Evolutionary conservation across 2,329 filamentous ascomycete species (phyloP).

Genomic region (Grosmannia serpens): DNA sequence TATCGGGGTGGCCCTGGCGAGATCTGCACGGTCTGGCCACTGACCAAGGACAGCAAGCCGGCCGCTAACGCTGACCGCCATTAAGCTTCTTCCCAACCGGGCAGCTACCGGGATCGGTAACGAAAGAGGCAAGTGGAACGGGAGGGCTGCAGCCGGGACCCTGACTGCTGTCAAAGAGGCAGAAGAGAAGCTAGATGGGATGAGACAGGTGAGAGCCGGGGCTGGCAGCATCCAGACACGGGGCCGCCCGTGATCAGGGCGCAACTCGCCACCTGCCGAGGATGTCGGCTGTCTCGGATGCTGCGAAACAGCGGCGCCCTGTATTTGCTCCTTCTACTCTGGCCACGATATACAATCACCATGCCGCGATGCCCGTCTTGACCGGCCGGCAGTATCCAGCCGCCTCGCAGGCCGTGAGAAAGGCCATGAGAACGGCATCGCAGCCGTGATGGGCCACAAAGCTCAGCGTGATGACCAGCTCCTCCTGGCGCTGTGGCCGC

Average conservation of each 20-base stretch:
- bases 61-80: background rate
- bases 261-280: background rate
- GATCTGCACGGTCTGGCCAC: background rate
- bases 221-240: background rate
- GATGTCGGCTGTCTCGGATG: background rate
- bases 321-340: too few species aligned
- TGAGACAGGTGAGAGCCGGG: background rate
- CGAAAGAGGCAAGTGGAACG: background rate
- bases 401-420: slow-evolving; percentile 1
- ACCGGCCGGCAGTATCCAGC: background rate
- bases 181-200: too few species aligned
- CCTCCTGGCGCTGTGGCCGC: slow-evolving; percentile 1
- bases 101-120: background rate
- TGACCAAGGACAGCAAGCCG: background rate
- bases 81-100: background rate
- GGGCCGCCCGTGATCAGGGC: background rate
- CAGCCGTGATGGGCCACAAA: slow-evolving; percentile 4
- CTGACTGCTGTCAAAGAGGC: background rate
- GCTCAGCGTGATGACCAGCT: slow-evolving; percentile 2
- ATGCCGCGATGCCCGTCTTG: background rate
- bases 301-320: too few species aligned
- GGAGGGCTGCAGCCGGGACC: background rate
- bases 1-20: background rate
- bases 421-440: slow-evolving; percentile 1
- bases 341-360: too few species aligned